phyloP scores from a whole-genome alignment of 129 eudicot genomes.

The Sambucus nigra region DNA sequence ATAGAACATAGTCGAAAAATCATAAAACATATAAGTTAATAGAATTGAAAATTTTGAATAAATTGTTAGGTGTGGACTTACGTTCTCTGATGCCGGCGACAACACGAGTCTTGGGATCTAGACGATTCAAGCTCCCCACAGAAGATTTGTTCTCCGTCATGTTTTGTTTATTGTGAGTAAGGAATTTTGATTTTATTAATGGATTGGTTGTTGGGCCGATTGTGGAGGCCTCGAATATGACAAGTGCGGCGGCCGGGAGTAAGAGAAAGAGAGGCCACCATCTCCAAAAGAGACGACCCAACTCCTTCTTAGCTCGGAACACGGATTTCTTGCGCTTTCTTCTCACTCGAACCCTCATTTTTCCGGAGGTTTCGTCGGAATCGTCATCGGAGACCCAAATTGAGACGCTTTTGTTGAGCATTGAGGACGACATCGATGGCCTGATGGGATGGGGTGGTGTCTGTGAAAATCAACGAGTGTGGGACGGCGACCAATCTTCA shows the following conservation, averaged over 20 bases:
- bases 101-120: conserved; percentile 51
- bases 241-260: conserved; percentile 30
- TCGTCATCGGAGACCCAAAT: conserved; percentile 55
- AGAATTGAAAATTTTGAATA: no score
- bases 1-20: no score
- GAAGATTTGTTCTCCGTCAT: conserved; percentile 13
- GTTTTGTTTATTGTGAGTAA: conserved; percentile 14
- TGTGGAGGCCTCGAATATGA: conserved; percentile 42
- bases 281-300: conserved; percentile 26
- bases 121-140: conserved; percentile 49
- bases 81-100: conserved; percentile 59
- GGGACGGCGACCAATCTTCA: no score
- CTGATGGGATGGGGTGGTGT: no score
- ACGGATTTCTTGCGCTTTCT: conserved; percentile 61
- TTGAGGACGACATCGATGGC: background rate
- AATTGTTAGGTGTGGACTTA: no score
- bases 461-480: no score
- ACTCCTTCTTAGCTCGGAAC: conserved; percentile 36
- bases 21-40: no score
- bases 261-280: conserved; percentile 70
- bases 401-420: conserved; percentile 36
- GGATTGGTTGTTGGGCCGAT: conserved; percentile 26
- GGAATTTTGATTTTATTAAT: background rate
- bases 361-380: conserved; percentile 37
- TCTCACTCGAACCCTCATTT: conserved; percentile 37